Evolutionary conservation across 192 early-diverging fungal genomes (phyloP), one percentile per base, ranked within the genome.

Genomic region (Entomortierella lignicola): DNA sequence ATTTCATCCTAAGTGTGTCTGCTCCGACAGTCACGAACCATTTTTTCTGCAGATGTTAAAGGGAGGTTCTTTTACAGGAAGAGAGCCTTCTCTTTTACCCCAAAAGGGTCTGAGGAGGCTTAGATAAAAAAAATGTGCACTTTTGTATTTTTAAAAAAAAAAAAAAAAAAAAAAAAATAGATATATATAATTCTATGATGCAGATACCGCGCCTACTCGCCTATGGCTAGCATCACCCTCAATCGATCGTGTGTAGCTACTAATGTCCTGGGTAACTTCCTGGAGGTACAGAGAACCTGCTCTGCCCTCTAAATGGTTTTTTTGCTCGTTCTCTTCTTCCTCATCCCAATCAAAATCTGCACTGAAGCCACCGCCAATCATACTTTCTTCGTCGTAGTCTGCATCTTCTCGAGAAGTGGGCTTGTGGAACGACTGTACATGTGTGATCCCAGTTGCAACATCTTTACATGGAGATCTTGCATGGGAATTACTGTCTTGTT

Each of bases 31-130:
- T 71, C 69, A 71, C 69, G 47, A 71, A 63, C 60, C 69, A 62
- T 63, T 71, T 71, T 70, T 63, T 71, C 60, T 60, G 60, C 52
- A 71, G 60, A 71, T 57, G 60, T 44, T 60, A 63, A 71, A 71
- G 60, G 60, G 53, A 44, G 69, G 52, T 55, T 71, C 42, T 43
- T 15, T 25, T 0, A 12, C 23, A 31, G 51, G 26, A 41, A 32
- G 52, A 62, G 18, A 17, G 34, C 37, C 15, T 10, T 18, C 26
- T 41, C 30, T 69, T 51, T 51, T 53, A 51, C 57, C 20, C 13
- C 52, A 21, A 20, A 20, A 26, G 13, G 39, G 51, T n/a, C 44
- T 30, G 4, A 25, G 23, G 69, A 44, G 69, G 69, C 69, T 71
- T 71, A 71, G 55, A 41, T 27, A 18, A 27, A 15, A 55, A 55